phyloP scores from a whole-genome alignment of 1,284 basidiomycete genomes.

The Porodaedalea pini region DNA sequence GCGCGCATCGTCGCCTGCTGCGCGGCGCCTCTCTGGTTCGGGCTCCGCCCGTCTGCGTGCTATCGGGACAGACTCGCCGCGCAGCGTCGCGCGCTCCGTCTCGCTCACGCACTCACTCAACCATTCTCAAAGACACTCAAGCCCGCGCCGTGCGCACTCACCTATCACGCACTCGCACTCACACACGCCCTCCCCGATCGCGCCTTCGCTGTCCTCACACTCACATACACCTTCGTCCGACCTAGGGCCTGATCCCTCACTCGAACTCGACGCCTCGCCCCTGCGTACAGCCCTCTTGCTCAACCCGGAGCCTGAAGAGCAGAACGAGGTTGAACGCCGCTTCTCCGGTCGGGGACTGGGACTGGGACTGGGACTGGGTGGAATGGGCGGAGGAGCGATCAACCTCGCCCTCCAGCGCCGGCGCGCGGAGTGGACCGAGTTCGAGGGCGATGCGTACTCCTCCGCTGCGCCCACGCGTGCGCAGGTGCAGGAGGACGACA shows the following conservation, averaged over 20 bases:
- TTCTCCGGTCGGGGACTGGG: neutral
- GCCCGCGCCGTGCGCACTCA: neutral
- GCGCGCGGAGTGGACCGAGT: conserved; percentile 13
- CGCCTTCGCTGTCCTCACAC: neutral
- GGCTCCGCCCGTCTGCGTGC: neutral
- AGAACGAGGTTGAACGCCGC: neutral
- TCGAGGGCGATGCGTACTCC: conserved; percentile 6
- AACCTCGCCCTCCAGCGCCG: neutral
- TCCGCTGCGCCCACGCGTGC: neutral
- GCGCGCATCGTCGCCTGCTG: neutral
- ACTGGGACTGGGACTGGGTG: neutral
- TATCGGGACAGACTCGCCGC: neutral
- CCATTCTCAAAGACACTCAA: neutral
- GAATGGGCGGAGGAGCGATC: neutral
- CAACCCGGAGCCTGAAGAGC: neutral
- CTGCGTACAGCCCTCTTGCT: conserved; percentile 3
- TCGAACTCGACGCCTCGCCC: neutral
- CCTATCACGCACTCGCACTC: neutral
- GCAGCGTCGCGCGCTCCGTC: neutral
- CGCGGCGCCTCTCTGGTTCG: neutral
- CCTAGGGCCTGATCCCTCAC: neutral
- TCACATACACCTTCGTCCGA: neutral
- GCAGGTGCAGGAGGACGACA: neutral
- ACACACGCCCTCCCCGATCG: too few species aligned
- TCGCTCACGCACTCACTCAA: neutral